A percentile compares a stretch with the other conserved stretches of the same genome.
These are phyloP conservation scores for Cercophora sp. DNA, from an alignment of 495 filamentous ascomycete genomes.

Conservation along the genomic window DNA sequence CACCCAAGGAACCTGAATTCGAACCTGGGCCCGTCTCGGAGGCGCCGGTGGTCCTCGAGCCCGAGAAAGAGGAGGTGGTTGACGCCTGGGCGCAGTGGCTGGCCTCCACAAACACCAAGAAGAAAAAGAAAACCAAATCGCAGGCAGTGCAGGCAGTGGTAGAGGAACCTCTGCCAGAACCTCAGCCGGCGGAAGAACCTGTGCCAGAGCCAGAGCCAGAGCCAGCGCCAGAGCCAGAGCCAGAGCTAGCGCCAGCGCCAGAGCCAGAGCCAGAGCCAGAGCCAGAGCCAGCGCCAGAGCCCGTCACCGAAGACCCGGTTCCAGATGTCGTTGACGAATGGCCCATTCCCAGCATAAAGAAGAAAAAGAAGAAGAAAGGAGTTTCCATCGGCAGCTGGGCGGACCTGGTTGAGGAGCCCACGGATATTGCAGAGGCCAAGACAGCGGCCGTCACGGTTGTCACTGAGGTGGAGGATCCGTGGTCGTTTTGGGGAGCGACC, in stretches of 20 bases:
- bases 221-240: neutral
- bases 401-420: neutral
- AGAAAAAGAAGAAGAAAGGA: constrained; percentile 5
- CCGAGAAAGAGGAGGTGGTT: too few species aligned
- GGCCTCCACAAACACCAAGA: too few species aligned
- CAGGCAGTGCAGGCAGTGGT: too few species aligned
- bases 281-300: neutral
- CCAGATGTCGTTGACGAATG: neutral
- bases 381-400: neutral
- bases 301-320: neutral
- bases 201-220: neutral
- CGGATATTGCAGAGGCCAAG: neutral
- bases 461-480: neutral
- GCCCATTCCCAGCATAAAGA: neutral
- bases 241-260: neutral
- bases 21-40: too few species aligned
- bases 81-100: too few species aligned
- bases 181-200: neutral
- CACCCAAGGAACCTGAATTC: too few species aligned
- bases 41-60: too few species aligned
- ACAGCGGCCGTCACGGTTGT: neutral
- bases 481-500: too few species aligned
- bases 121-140: too few species aligned
- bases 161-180: neutral
- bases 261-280: neutral